Evolutionary conservation across 495 filamentous ascomycete genomes (phyloP), one percentile per base, ranked within the genome.

Genomic region (Aspergillus hancockii): DNA sequence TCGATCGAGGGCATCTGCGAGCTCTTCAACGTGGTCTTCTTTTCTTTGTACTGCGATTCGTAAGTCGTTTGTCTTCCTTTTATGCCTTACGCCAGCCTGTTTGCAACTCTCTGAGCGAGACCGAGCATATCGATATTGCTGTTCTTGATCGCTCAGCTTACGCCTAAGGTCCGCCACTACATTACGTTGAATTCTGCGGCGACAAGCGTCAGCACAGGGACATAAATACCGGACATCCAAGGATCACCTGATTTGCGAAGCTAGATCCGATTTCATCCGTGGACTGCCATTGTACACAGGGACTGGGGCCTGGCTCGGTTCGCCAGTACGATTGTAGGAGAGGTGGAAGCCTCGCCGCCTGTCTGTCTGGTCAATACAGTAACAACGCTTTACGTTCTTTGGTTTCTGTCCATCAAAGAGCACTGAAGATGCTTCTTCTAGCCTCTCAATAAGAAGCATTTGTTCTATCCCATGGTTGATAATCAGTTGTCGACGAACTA

Each of bases 401-500:
- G 88, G 84, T 30, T 75, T 77, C 36, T 74, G 65, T 8, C 81
- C 82, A 46, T 83, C 79, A 63, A 88, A 88, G 80, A 97, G 90
- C 31, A 88, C 81, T 2, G 82, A 71, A 21, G 87, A 75, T 1
- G 88, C 95, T 54, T 89, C 79, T 12, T 77, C 66, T 18, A 89
- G 76, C 43, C 85, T 73, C 45, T 86, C 81, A 47, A 97, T 86
- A 3, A 99, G 71, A 10, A 96, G 80, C 12, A 87, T 85, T 66
- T 98, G 93, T 57, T 99, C 94, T 47, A 96, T 89, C 8, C 77
- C 72, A 64, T 93, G 80, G 54, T 85, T 86, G 68, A 99, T 91
- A 68, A 99, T 88, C 31, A 98, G 73, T 52, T 92, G 88, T 58
- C 89, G 86, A 34, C 85, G 85, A 22, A 95, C 90, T 45, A 87